These are phyloP conservation scores for Onygena corvina DNA, from an alignment of 2,329 filamentous ascomycete genomes.

Conservation along the genomic window DNA sequence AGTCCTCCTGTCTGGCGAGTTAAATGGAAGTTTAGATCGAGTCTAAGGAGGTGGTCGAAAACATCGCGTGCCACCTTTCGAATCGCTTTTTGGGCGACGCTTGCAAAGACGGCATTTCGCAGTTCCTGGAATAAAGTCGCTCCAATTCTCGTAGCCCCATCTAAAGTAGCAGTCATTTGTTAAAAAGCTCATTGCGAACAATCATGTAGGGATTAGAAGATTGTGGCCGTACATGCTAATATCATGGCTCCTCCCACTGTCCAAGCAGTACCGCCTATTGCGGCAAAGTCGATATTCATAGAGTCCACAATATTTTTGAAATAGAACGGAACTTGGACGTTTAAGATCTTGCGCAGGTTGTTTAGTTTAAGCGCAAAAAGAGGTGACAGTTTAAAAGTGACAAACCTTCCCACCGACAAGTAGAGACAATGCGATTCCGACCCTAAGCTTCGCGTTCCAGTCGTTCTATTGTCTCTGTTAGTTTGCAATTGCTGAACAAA, in stretches of 20 bases:
- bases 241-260: constrained; percentile 89
- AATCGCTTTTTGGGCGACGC: constrained; percentile 93
- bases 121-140: constrained; percentile 86
- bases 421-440: constrained; percentile 69
- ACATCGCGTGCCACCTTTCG: constrained; percentile 82
- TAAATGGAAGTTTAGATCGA: constrained; percentile 90
- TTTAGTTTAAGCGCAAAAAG: constrained; percentile 13
- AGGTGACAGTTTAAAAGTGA: constrained; percentile 1
- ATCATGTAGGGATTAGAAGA: not conserved
- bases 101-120: constrained; percentile 91
- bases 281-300: constrained; percentile 91
- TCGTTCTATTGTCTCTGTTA: constrained; percentile 44
- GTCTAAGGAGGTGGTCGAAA: constrained; percentile 73
- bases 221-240: constrained; percentile 57
- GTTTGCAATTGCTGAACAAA: not conserved
- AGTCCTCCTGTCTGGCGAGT: constrained; percentile 88
- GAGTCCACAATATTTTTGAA: constrained; percentile 97
- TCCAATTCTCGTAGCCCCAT: constrained; percentile 77
- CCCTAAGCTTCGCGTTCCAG: constrained; percentile 68
- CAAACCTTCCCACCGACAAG: constrained; percentile 73
- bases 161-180: constrained; percentile 24
- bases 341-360: constrained; percentile 49
- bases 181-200: not conserved
- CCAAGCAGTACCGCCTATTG: constrained; percentile 74
- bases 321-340: constrained; percentile 97